Conservation (phyloP, 768 basidiomycete genomes). For the Tylopilus sp. region DNA sequence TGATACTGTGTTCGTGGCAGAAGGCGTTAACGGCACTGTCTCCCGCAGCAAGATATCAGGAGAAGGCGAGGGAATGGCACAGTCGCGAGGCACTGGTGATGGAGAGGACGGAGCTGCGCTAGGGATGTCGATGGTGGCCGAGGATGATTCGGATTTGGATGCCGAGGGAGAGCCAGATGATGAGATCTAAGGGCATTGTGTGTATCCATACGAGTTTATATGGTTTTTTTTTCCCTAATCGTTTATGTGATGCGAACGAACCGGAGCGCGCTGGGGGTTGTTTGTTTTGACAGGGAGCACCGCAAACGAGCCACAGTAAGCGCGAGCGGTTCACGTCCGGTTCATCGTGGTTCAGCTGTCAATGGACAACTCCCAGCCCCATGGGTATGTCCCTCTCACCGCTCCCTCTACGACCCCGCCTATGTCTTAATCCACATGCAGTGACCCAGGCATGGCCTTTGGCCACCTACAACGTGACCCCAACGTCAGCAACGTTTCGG, state of each 20-base stretch:
- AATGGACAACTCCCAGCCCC: conserved; percentile 34
- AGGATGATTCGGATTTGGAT: conserved; percentile 36
- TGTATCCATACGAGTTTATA: conserved; percentile 20
- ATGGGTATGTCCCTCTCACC: conserved; percentile 30
- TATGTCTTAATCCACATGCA: conserved; percentile 31
- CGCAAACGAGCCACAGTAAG: conserved; percentile 33
- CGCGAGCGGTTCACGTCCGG: conserved; percentile 34
- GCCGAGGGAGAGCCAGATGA: conserved; percentile 44
- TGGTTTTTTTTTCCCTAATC: conserved; percentile 20
- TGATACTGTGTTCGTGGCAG: conserved; percentile 45
- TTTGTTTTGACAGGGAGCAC: conserved; percentile 25
- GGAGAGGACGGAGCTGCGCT: conserved; percentile 2
- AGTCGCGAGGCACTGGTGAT: conserved; percentile 1
- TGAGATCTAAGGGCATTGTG: conserved; percentile 35
- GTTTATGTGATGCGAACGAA: conserved; percentile 22
- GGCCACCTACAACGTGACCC: conserved; percentile 57
- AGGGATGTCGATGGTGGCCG: conserved; percentile 10
- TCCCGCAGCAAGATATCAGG: conserved; percentile 26
- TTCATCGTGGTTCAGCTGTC: conserved; percentile 36
- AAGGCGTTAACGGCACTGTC: conserved; percentile 28
- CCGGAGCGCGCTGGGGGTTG: conserved; percentile 17
- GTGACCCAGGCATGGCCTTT: conserved; percentile 61
- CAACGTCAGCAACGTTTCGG: conserved; percentile 56
- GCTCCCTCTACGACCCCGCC: not conserved
- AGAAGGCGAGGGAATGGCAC: conserved; percentile 15